Conservation (phyloP, 257 asterid species). For the Rubia yunnanensis region DNA sequence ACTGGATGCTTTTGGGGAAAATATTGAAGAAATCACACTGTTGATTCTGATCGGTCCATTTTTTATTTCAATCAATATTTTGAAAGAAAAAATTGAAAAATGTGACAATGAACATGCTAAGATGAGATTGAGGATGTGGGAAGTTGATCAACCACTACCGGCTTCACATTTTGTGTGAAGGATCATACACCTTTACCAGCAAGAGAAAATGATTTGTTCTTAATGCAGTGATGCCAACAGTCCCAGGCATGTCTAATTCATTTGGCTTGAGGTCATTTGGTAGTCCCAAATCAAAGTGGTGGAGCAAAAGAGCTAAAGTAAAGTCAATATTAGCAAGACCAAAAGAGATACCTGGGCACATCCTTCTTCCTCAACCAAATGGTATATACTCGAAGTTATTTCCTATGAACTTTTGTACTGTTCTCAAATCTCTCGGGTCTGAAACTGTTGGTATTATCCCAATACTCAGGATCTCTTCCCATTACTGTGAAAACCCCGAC, state of each 20-base stretch:
- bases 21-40: too few relatives aligned
- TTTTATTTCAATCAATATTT: too few relatives aligned
- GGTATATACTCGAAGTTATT: not conserved
- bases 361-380: slow-evolving; percentile 6
- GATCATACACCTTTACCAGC: too few relatives aligned
- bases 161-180: too few relatives aligned
- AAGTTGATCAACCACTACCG: too few relatives aligned
- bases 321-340: not conserved
- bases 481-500: too few relatives aligned
- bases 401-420: not conserved
- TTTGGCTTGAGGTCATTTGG: not conserved
- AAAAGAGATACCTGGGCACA: not conserved
- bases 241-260: not conserved
- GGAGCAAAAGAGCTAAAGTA: not conserved
- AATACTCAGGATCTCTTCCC: slow-evolving; percentile 2
- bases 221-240: not conserved
- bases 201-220: not conserved
- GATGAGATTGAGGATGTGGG: too few relatives aligned
- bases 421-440: not conserved
- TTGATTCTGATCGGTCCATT: too few relatives aligned
- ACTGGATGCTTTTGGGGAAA: too few relatives aligned
- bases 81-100: too few relatives aligned
- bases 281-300: not conserved
- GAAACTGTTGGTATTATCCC: not conserved
- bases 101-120: too few relatives aligned